These are phyloP conservation scores for Magnolia officinalis DNA, from an alignment of 164 flowering plant species.

Conservation along the genomic window DNA sequence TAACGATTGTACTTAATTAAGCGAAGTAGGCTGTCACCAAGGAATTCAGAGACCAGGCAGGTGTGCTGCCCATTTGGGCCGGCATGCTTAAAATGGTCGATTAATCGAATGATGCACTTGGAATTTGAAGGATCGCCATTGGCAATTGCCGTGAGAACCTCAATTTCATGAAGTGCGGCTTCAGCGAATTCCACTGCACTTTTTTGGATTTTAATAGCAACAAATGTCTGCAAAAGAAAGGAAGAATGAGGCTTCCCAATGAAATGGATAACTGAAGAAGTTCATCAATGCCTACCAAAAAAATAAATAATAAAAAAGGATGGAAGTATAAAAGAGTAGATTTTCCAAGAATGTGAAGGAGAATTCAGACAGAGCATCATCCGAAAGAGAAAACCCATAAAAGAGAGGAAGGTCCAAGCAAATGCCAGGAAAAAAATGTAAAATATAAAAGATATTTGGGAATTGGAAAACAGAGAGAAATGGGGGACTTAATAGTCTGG, in stretches of 20 bases:
- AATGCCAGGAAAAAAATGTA: background rate
- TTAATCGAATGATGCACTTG: slow-evolving; percentile 52
- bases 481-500: too few relatives aligned
- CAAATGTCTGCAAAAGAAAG: slow-evolving; percentile 50
- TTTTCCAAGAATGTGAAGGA: background rate
- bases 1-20: slow-evolving; percentile 68
- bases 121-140: slow-evolving; percentile 63
- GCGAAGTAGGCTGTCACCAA: slow-evolving; percentile 83
- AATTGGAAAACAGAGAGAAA: background rate
- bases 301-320: background rate
- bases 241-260: background rate
- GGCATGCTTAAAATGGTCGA: slow-evolving; percentile 83
- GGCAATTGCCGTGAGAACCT: slow-evolving; percentile 71
- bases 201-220: slow-evolving; percentile 90
- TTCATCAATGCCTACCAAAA: background rate
- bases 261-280: background rate
- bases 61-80: slow-evolving; percentile 96
- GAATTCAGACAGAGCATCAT: background rate
- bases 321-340: background rate
- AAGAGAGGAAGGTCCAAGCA: background rate
- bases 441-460: background rate
- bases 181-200: slow-evolving; percentile 84
- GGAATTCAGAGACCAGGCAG: slow-evolving; percentile 90
- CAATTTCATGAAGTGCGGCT: slow-evolving; percentile 89
- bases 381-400: background rate